These are phyloP conservation scores for Fusarium sp. DNA, from an alignment of 2,329 filamentous ascomycete genomes.

Conservation along the genomic window DNA sequence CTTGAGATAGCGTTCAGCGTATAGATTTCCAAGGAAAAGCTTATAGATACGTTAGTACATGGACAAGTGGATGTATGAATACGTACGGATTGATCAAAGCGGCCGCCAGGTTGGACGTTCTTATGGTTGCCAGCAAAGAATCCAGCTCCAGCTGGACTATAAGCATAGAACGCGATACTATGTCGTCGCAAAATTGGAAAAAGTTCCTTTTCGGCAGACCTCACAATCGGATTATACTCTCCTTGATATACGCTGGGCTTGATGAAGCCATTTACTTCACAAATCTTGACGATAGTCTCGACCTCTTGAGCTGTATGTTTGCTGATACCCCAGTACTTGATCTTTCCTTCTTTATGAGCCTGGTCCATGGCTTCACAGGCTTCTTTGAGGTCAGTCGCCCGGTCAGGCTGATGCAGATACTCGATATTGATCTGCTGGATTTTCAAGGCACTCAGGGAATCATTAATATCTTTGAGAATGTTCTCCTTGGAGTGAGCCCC, in stretches of 20 bases:
- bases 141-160: not conserved
- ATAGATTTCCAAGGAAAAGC: not conserved
- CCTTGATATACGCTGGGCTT: not conserved
- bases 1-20: not conserved
- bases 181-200: not conserved
- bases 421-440: not conserved
- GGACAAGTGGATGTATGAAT: rapidly evolving
- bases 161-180: not conserved
- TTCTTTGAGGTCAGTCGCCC: not conserved
- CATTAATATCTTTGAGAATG: not conserved
- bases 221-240: not conserved
- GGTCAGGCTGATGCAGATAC: not conserved
- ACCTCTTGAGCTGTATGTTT: not conserved
- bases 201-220: not conserved
- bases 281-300: not conserved
- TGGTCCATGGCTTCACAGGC: not conserved
- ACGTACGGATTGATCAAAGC: not conserved
- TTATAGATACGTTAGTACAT: rapidly evolving
- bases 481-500: not conserved
- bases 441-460: not conserved
- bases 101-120: not conserved
- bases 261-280: not conserved
- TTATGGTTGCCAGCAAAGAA: not conserved
- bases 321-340: not conserved
- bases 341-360: not conserved